Percentiles rank a stretch among this genome's conserved stretches.
Evolutionary conservation across 441 rosid genomes (phyloP).

Genomic region (Croton laevigatus): DNA sequence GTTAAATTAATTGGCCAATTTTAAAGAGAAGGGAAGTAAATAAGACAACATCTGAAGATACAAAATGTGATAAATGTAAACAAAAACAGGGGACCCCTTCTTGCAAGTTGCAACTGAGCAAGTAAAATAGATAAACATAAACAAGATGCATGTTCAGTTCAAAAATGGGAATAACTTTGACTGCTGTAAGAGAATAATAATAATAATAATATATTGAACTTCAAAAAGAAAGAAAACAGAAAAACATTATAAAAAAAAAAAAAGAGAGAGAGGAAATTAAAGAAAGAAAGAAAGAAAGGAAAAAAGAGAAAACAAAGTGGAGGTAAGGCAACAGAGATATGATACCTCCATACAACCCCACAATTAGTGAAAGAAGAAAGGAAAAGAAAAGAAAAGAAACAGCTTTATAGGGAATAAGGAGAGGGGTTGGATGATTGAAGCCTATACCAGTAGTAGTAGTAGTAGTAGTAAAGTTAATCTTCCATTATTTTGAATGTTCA

Average conservation of each 20-base stretch:
- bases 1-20: not conserved
- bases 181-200: slow-evolving; percentile 12
- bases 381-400: slow-evolving; percentile 20
- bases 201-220: slow-evolving; percentile 14
- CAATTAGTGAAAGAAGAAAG: slow-evolving; percentile 35
- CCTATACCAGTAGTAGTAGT: too few relatives aligned
- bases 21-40: slow-evolving; percentile 25
- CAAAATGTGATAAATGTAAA: not conserved
- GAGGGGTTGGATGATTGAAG: slow-evolving; percentile 53
- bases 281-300: slow-evolving; percentile 10
- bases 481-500: slow-evolving; percentile 25
- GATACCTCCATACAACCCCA: slow-evolving; percentile 32
- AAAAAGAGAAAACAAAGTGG: slow-evolving; percentile 41
- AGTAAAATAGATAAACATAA: not conserved
- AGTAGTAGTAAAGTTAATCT: slow-evolving; percentile 27
- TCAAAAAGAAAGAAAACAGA: not conserved
- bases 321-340: slow-evolving; percentile 39
- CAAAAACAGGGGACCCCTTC: slow-evolving; percentile 19
- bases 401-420: slow-evolving; percentile 68
- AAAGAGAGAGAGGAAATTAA: not conserved
- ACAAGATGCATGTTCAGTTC: slow-evolving; percentile 33
- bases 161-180: slow-evolving; percentile 34
- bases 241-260: too few relatives aligned
- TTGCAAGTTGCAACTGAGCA: slow-evolving; percentile 18
- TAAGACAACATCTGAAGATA: slow-evolving; percentile 19